These are phyloP conservation scores for Carex sylvatica DNA, from an alignment of 202 grass and related monocot genomes.

Conservation along the genomic window DNA sequence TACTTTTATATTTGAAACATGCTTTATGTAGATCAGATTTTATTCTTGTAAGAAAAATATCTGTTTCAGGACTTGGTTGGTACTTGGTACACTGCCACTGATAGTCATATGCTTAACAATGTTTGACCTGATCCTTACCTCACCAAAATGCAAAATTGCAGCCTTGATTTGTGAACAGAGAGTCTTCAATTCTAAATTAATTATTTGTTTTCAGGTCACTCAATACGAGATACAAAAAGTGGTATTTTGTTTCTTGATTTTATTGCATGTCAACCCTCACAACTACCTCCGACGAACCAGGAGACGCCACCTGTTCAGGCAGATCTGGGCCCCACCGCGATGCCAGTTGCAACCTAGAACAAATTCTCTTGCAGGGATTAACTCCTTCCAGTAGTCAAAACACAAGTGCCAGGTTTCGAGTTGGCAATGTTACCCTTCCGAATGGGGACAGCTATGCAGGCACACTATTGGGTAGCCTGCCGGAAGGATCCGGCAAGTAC, in stretches of 20 bases:
- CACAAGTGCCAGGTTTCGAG: slow-evolving; percentile 45
- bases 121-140: neutral
- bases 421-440: slow-evolving; percentile 54
- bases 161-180: neutral
- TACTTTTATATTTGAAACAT: neutral
- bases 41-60: neutral
- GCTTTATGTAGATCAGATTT: neutral
- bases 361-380: slow-evolving; percentile 32
- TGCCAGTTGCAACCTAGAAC: slow-evolving; percentile 50
- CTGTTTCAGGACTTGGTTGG: no score
- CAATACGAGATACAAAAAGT: neutral
- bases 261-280: slow-evolving; percentile 90
- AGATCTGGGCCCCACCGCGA: slow-evolving; percentile 45
- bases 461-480: slow-evolving; percentile 62
- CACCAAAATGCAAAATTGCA: neutral
- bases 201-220: slow-evolving; percentile 8
- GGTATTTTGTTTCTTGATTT: slow-evolving; percentile 11
- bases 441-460: slow-evolving; percentile 73
- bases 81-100: neutral
- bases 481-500: slow-evolving; percentile 80
- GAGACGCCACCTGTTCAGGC: slow-evolving; percentile 39
- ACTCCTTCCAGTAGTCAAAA: slow-evolving; percentile 48
- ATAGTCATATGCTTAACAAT: neutral
- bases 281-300: slow-evolving; percentile 48
- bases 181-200: neutral